Evolutionary conservation across 2,329 filamentous ascomycete species (phyloP).

Genomic region (Botryotinia narcissicola): DNA sequence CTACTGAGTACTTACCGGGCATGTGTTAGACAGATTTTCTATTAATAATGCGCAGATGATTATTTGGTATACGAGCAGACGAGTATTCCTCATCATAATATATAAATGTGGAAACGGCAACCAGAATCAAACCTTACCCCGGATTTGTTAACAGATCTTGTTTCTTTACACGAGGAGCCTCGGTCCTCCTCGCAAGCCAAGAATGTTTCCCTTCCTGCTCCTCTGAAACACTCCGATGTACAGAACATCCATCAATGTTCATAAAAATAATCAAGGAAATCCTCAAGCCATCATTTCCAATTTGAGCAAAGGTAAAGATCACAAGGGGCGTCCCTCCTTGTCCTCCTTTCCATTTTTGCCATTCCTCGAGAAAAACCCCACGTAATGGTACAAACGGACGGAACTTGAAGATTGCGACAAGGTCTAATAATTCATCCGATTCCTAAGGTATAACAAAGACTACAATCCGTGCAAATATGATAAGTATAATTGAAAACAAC

Average conservation of each 20-base stretch:
- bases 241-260: neutral
- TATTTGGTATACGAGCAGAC: neutral
- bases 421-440: constrained; percentile 20
- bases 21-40: neutral
- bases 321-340: neutral
- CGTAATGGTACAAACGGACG: constrained; percentile 12
- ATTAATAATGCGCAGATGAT: neutral
- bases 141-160: neutral
- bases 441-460: neutral
- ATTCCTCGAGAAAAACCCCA: neutral
- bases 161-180: neutral
- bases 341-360: neutral
- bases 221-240: neutral
- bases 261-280: neutral
- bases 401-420: constrained; percentile 26
- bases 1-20: no score
- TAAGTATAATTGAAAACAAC: neutral
- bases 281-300: neutral
- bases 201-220: neutral
- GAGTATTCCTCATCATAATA: neutral
- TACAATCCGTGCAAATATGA: neutral
- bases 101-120: neutral
- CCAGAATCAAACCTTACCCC: neutral
- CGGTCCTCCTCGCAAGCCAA: neutral
- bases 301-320: neutral